Evolutionary conservation across 495 filamentous ascomycete genomes (phyloP).

Genomic region (Ramalina peruviana): DNA sequence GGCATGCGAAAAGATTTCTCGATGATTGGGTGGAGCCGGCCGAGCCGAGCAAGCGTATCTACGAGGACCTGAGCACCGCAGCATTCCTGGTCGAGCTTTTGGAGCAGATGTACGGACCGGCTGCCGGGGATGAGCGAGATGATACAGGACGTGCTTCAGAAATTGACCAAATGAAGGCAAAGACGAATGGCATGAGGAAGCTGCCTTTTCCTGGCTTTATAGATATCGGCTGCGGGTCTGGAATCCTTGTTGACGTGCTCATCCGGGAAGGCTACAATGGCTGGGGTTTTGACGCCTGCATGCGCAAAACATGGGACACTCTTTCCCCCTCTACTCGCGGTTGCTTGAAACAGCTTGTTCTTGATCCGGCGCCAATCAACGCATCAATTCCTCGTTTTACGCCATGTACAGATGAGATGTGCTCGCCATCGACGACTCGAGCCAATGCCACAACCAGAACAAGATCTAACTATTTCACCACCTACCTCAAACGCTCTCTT

Average conservation of each 20-base stretch:
- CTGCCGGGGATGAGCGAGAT: neutral
- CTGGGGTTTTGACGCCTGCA: slow-evolving; percentile 81
- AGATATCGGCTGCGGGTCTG: slow-evolving; percentile 92
- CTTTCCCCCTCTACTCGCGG: slow-evolving; percentile 43
- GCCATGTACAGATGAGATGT: slow-evolving; percentile 7
- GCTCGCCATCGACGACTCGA: neutral
- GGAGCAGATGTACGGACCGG: slow-evolving; percentile 59
- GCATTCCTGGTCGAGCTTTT: slow-evolving; percentile 91
- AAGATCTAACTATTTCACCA: neutral
- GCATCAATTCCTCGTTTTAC: no score
- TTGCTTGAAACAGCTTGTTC: slow-evolving; percentile 53
- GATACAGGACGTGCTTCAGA: slow-evolving; percentile 5
- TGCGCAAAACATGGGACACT: slow-evolving; percentile 66
- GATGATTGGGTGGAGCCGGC: slow-evolving; percentile 69
- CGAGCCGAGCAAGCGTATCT: slow-evolving; percentile 82
- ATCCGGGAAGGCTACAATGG: slow-evolving; percentile 69
- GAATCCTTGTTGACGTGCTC: slow-evolving; percentile 78
- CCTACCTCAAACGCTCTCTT: neutral
- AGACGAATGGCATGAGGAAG: neutral
- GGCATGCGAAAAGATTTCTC: slow-evolving; percentile 55
- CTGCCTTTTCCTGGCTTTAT: slow-evolving; percentile 71
- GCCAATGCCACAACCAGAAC: neutral
- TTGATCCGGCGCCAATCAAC: slow-evolving; percentile 51
- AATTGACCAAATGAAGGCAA: slow-evolving; percentile 6
- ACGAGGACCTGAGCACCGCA: slow-evolving; percentile 85